Percentiles rank a stretch among this genome's conserved stretches.
These are phyloP conservation scores for Nitzschia sp. DNA, from an alignment of 108 stramenopile species.

Conservation along the genomic window DNA sequence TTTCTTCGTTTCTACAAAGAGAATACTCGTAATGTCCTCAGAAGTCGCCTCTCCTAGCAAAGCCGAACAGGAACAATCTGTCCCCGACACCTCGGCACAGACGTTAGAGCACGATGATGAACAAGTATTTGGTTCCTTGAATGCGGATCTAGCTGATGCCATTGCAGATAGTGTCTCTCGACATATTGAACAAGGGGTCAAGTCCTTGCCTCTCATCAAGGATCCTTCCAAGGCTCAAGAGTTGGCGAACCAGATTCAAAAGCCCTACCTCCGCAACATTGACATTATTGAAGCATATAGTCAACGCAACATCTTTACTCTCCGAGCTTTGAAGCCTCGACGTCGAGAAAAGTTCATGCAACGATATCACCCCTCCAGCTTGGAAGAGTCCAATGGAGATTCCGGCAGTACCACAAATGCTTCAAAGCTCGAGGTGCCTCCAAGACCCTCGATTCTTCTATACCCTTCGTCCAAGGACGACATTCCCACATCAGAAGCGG, in stretches of 20 bases:
- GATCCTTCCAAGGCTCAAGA: conserved; percentile 16
- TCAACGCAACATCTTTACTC: conserved; percentile 52
- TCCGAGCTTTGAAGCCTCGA: conserved; percentile 43
- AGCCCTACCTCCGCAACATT: conserved; percentile 54
- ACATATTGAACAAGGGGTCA: conserved; percentile 42
- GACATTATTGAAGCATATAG: conserved; percentile 55
- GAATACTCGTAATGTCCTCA: no score
- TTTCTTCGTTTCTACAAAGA: no score
- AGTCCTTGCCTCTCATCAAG: conserved; percentile 49
- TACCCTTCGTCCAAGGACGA: conserved; percentile 12
- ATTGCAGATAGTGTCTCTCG: conserved; percentile 42
- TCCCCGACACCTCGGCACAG: neutral
- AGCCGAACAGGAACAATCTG: no score
- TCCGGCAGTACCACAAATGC: neutral
- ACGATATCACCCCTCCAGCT: neutral
- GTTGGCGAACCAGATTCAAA: conserved; percentile 34
- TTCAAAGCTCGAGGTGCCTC: neutral
- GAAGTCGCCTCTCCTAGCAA: no score
- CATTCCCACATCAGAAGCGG: conserved; percentile 19
- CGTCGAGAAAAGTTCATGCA: conserved; percentile 50
- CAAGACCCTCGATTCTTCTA: neutral
- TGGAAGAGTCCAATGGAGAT: neutral
- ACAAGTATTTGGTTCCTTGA: conserved; percentile 47
- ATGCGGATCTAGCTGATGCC: conserved; percentile 44
- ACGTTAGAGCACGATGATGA: conserved; percentile 30